Base-by-base conservation (phyloP, 129 eudicot genomes). In the Helianthus tuberosus region DNA sequence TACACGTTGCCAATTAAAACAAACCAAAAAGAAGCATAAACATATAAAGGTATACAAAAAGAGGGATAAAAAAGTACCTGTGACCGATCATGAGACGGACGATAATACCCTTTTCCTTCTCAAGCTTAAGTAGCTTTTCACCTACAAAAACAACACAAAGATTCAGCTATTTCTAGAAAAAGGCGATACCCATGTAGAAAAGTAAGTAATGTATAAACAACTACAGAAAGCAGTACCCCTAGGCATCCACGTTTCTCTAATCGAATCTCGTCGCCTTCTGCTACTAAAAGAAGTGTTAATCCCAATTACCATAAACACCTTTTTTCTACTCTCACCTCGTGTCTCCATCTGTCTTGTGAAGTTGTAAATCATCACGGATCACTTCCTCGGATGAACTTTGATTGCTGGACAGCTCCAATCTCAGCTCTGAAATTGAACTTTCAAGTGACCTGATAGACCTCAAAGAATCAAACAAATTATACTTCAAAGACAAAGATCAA, bases 171-270 rank as follows among this genome's bases (percentile, higher is more conserved):
- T 50, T 38, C 15, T 25, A 46, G 5, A 13, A 47, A 58, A 48
- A 3, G 15, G 46, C 14, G n/a, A n/a, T n/a, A n/a, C n/a, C n/a
- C n/a, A n/a, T n/a, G n/a, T n/a, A n/a, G n/a, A 68, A 64, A 62
- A 6, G 0, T 27, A 68, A 48, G 16, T 20, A 20, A 49, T 35
- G 25, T 36, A 54, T 9, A 77, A 29, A 29, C 35, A 29, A 58
- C 49, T 44, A 16, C 7, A 46, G 46, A 32, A 12, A 43, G n/a
- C n/a, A 36, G 12, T 78, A 93, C 98, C 98, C 86, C 89, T 92
- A 38, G 98, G 98, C 98, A 93, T 89, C 98, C 98, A 93, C 16
- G 98, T 93, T 75, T 88, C 90, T 59, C 98, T 78, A 53, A 93
- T 87, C 6, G 98, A 93, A 83, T 93, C 98, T 10, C 98, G 96